Base-by-base conservation (phyloP, 2,329 filamentous ascomycete species). In the Cordyceps farinosa region DNA sequence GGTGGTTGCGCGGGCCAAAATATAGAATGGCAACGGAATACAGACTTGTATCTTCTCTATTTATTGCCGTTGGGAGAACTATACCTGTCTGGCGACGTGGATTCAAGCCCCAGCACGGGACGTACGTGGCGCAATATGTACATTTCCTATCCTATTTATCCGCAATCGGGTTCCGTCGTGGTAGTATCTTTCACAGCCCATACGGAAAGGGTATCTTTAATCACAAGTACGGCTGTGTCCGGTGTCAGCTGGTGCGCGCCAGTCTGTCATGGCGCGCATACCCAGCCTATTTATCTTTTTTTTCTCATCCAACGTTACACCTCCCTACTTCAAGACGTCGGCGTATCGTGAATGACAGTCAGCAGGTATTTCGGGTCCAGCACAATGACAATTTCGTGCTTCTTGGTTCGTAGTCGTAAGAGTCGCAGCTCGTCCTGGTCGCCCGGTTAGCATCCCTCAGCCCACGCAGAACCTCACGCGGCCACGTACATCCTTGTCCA, bases 321-420 rank as follows among this genome's bases (percentile, higher is more conserved):
- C 8, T 1, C 3, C 2, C 17, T 7, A n/a, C 29, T 65, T 74
- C 76, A 90, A 70, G 86, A 87, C 9, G 86, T 83, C 45, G 90
- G 88, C n/a, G 90, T 92, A 72, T 93, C 90, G 76, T 94, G 90
- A 62, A 94, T 84, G 44, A 92, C 88, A 61, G 93, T 86, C 44
- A 94, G 82, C 53, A 95, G 80, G 75, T 90, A 96, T 71, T 91
- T 92, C 47, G 84, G 72, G 74, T 94, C 91, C 74, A 90, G 90
- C 27, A 94, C 89, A 70, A 95, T 91, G 64, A 95, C 89, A 66
- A 95, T 78, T 75, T 96, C 91, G 69, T 92, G 90, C 75, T 90
- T 92, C 79, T 88, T 92, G n/a, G 90, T 94, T 67, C 91, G 84
- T 67, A 96, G 73, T 66, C 90, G 83, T 58, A 95, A 76, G 54